A percentile compares a stretch with the other conserved stretches of the same genome.
Conservation (phyloP, 331 rosid genomes). For the Saraca asoca region DNA sequence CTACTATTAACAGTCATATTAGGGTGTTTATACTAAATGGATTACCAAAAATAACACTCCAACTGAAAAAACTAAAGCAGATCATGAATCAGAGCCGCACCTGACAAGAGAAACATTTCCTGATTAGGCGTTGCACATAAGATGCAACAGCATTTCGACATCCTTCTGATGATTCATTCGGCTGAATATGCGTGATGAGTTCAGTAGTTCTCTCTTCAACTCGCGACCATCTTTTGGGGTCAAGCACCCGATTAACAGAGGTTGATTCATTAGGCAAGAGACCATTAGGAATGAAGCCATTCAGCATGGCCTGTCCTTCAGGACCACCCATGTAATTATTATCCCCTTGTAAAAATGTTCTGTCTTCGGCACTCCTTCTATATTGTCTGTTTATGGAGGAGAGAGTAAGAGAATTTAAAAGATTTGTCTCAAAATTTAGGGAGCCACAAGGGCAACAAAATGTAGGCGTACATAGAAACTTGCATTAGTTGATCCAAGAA, state of each 20-base stretch:
- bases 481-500: not conserved
- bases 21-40: not conserved
- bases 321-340: conserved; percentile 55
- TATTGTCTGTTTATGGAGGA: not conserved
- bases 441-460: not conserved
- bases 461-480: not conserved
- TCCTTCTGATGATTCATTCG: conserved; percentile 53
- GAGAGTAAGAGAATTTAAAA: not conserved
- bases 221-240: conserved; percentile 54
- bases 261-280: conserved; percentile 50
- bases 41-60: not conserved
- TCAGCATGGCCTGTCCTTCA: conserved; percentile 52
- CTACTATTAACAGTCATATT: not conserved
- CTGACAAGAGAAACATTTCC: conserved; percentile 57
- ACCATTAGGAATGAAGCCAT: conserved; percentile 66
- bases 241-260: conserved; percentile 50
- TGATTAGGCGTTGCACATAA: conserved; percentile 58
- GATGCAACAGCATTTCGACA: conserved; percentile 55
- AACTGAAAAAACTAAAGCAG: not conserved
- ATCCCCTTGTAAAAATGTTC: not conserved
- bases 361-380: not conserved
- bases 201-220: conserved; percentile 65
- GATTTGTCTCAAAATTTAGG: not conserved
- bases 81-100: conserved; percentile 32
- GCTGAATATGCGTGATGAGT: conserved; percentile 65